Percentiles rank a stretch among this genome's conserved stretches.
Conservation (phyloP, 768 basidiomycete species). For the Amanita rimosa region DNA sequence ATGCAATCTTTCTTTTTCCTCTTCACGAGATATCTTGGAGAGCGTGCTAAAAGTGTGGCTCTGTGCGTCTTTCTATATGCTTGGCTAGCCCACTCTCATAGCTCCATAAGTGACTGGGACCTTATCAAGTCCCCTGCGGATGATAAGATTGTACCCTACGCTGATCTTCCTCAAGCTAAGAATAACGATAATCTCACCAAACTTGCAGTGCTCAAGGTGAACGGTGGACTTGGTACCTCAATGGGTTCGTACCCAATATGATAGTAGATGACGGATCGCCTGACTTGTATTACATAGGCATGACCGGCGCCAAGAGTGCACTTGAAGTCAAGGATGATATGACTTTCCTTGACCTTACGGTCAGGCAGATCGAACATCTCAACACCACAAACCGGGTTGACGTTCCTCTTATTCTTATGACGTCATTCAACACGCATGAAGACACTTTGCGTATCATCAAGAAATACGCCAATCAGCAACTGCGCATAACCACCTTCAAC, state of each 20-base stretch:
- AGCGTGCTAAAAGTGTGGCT: constrained; percentile 78
- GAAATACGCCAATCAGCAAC: constrained; percentile 91
- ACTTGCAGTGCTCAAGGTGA: constrained; percentile 91
- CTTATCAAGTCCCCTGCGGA: constrained; percentile 79
- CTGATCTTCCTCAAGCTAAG: constrained; percentile 46
- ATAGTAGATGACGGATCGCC: neutral
- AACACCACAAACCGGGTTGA: constrained; percentile 78
- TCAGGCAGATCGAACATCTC: constrained; percentile 93
- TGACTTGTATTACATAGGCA: constrained; percentile 31
- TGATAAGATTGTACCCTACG: constrained; percentile 81
- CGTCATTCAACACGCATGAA: constrained; percentile 96
- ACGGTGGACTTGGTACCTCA: constrained; percentile 87
- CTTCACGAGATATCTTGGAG: constrained; percentile 88
- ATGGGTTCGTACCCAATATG: constrained; percentile 40
- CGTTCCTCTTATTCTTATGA: constrained; percentile 97
- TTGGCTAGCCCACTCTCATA: constrained; percentile 5
- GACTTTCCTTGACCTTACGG: constrained; percentile 93
- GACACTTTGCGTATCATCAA: constrained; percentile 95
- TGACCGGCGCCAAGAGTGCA: constrained; percentile 84
- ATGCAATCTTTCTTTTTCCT: constrained; percentile 96
- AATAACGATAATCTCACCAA: constrained; percentile 72
- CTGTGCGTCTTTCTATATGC: constrained; percentile 42
- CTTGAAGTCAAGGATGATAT: constrained; percentile 96
- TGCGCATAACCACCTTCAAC: constrained; percentile 87
- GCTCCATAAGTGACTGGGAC: constrained; percentile 63